Conservation (phyloP, 2,329 filamentous ascomycete genomes). For the Trichoderma aggressivum region DNA sequence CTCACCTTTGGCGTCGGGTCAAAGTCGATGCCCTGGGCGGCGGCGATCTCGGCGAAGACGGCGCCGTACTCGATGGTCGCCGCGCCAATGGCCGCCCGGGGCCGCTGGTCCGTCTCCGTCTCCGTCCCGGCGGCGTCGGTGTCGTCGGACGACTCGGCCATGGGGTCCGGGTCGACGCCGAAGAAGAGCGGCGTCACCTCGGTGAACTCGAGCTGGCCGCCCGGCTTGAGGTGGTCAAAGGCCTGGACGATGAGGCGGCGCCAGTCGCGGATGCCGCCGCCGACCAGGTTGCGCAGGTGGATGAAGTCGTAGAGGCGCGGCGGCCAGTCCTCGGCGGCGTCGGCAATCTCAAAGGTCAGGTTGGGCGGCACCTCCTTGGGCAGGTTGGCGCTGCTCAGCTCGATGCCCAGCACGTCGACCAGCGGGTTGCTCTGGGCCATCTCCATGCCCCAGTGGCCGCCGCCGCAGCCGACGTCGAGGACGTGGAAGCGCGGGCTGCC, state of each 20-base stretch:
- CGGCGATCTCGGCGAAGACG: constrained; percentile 29
- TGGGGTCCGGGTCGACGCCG: constrained; percentile 32
- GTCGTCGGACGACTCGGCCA: constrained; percentile 18
- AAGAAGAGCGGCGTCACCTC: constrained; percentile 41
- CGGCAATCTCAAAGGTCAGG: constrained; percentile 56
- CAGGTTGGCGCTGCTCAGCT: constrained; percentile 40
- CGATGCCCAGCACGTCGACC: constrained; percentile 39
- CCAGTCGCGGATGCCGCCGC: constrained; percentile 45
- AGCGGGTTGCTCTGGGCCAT: constrained; percentile 41
- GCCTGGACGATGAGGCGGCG: constrained; percentile 34
- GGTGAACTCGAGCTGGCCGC: constrained; percentile 44
- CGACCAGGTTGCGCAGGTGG: constrained; percentile 42
- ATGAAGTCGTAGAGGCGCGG: constrained; percentile 39
- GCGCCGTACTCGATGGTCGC: constrained; percentile 36
- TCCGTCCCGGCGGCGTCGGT: neutral
- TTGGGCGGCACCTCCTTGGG: constrained; percentile 53
- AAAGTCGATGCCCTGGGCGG: constrained; percentile 36
- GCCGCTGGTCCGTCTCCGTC: neutral
- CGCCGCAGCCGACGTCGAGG: constrained; percentile 43
- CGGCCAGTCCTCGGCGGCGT: constrained; percentile 49
- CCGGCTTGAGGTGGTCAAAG: constrained; percentile 41
- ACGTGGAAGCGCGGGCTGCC: constrained; percentile 30
- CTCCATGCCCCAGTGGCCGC: constrained; percentile 43
- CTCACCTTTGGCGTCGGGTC: constrained; percentile 38
- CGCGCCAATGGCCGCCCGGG: constrained; percentile 23